Evolutionary conservation across 1,284 basidiomycete species (phyloP).

Genomic region (Ceratorhiza oryzae-sativae): DNA sequence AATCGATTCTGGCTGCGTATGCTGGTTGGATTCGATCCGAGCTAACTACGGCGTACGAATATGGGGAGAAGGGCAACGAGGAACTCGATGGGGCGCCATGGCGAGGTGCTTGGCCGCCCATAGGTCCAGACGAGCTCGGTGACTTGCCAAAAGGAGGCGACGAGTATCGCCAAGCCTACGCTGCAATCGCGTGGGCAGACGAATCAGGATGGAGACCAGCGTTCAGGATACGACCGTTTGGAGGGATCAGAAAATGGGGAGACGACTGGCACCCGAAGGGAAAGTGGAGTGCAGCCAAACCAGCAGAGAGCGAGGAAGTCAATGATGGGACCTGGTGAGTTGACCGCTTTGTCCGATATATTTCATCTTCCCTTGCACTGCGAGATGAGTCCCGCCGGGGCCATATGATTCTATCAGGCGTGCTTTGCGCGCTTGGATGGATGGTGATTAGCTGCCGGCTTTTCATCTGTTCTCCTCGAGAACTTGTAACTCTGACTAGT

Average conservation of each 20-base stretch:
- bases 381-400: conserved; percentile 36
- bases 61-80: background rate
- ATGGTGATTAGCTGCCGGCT: conserved; percentile 33
- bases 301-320: background rate
- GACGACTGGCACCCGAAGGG: conserved; percentile 14
- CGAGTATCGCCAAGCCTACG: background rate
- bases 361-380: background rate
- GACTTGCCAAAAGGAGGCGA: background rate
- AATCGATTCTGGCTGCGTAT: conserved; percentile 13
- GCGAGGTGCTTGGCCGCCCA: conserved; percentile 4
- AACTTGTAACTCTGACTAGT: background rate
- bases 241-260: background rate
- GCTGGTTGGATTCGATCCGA: background rate
- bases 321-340: background rate
- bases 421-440: conserved; percentile 8
- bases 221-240: background rate
- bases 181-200: conserved; percentile 12
- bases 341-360: background rate
- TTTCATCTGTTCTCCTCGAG: conserved; percentile 14
- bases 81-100: background rate
- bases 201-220: conserved; percentile 23
- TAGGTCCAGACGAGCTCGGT: background rate
- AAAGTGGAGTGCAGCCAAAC: background rate
- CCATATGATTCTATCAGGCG: conserved; percentile 32
- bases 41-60: background rate